Base-by-base conservation (phyloP, 1,284 basidiomycete species). In the Acaromyces ingoldii region DNA sequence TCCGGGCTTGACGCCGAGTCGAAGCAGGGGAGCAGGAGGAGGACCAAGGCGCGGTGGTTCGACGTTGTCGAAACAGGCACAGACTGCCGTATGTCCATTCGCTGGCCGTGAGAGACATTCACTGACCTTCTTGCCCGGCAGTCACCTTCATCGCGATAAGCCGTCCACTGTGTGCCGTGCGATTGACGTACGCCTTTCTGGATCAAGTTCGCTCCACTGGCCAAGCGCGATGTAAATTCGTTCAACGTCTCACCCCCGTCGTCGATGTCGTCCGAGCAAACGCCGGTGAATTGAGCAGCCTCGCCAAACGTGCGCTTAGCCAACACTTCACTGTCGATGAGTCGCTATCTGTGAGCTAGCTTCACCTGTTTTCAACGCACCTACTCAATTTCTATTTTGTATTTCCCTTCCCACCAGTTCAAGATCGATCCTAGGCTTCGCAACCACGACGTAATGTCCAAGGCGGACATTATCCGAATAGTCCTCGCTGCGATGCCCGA, bases 201-300 rank as follows among this genome's bases (percentile, higher is more conserved):
- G 42, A 45, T 6, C 15, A 45, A 26, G 28, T 45, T 13, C 19
- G n/a, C 4, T 31, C 30, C 17, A 45, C 19, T 26, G 42, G 42
- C 25, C 17, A 26, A 3, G 42, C 25, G 13, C 30, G 24, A 45
- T 19, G 42, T 28, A 45, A 28, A 45, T 45, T 45, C 26, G 25
- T 45, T 5, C 42, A 45, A 13, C 22, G 42, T 28, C 24, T 45
- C n/a, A 31, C 42, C 30, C 42, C 42, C 4, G 25, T 45, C 17
- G 30, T n/a, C 4, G 42, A 45, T 5, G 34, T 31, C 2, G 19
- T 15, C 34, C 26, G 17, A 26, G 42, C 42, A 22, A 31, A 45
- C 21, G 17, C 24, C 17, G 24, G n/a, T 5, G 42, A 45, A 11
- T n/a, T 22, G 42, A 45, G 19, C 34, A 31, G 26, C 17, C 17